Conservation (phyloP, 805 yeast species). For the Priceomyces haplophilus region DNA sequence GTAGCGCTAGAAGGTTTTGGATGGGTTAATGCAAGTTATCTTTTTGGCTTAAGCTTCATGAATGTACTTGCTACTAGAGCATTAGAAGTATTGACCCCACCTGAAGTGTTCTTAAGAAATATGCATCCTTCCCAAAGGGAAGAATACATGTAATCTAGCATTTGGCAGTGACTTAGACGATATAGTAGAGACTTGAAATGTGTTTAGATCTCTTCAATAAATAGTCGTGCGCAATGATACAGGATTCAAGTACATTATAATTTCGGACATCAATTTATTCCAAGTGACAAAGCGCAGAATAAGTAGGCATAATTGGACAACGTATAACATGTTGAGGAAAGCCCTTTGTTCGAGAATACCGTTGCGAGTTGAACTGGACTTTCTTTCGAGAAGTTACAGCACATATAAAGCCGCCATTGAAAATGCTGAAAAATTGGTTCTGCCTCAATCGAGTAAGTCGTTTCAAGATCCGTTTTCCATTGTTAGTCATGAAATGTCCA, state of each 20-base stretch:
- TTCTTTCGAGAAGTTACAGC: slow-evolving; percentile 2
- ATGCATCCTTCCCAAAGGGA: slow-evolving; percentile 42
- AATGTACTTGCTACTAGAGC: slow-evolving; percentile 69
- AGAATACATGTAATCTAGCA: slow-evolving; percentile 9
- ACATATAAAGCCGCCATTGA: slow-evolving; percentile 56
- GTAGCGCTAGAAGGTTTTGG: slow-evolving; percentile 97
- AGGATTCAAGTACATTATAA: too few relatives aligned
- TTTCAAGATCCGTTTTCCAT: slow-evolving; percentile 83
- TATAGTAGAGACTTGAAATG: too few relatives aligned
- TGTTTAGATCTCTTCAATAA: too few relatives aligned
- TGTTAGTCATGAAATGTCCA: slow-evolving; percentile 91
- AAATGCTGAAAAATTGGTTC: slow-evolving; percentile 72
- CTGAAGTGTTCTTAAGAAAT: slow-evolving; percentile 55
- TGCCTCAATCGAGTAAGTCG: slow-evolving; percentile 47
- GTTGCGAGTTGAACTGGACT: not conserved
- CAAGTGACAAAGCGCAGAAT: too few relatives aligned
- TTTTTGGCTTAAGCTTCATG: slow-evolving; percentile 67
- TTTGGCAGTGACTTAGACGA: too few relatives aligned
- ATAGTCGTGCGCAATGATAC: too few relatives aligned
- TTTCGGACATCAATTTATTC: too few relatives aligned
- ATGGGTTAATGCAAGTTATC: slow-evolving; percentile 91
- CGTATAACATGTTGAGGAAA: not conserved
- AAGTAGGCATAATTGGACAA: not conserved
- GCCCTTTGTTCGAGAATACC: not conserved
- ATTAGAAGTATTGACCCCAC: slow-evolving; percentile 75